Conservation (phyloP, 2,329 filamentous ascomycete species). For the Pseudogymnoascus sp. region DNA sequence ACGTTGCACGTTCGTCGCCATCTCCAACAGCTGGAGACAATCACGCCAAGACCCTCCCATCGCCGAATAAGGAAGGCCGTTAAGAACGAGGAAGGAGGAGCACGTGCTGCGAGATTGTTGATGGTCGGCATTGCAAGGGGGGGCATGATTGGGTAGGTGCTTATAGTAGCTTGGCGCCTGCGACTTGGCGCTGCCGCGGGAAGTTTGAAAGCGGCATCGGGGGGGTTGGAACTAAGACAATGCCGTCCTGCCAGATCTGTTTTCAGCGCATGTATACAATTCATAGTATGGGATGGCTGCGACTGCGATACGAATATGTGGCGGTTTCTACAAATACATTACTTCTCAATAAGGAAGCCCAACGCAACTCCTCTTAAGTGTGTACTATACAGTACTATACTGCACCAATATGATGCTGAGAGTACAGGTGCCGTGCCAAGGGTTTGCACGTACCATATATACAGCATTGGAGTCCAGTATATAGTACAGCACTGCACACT, state of each 20-base stretch:
- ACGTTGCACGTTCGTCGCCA: neutral
- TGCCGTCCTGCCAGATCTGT: neutral
- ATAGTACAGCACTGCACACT: neutral
- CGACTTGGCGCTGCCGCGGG: neutral
- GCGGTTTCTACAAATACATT: neutral
- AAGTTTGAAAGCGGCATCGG: neutral
- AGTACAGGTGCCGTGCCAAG: neutral
- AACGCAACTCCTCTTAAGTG: neutral
- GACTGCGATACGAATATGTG: neutral
- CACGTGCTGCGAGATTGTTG: slow-evolving; percentile 1
- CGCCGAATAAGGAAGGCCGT: neutral
- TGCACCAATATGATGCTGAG: neutral
- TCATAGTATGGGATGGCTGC: neutral
- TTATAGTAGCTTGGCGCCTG: neutral
- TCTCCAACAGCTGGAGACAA: neutral
- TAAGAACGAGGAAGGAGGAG: neutral
- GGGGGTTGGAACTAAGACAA: neutral
- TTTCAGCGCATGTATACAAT: neutral
- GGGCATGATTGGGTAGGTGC: neutral
- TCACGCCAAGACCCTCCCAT: neutral
- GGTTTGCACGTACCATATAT: neutral
- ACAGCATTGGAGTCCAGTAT: neutral
- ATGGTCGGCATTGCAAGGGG: neutral
- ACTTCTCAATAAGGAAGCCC: neutral
- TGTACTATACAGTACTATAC: neutral